Base-by-base conservation (phyloP, 2,329 filamentous ascomycete species). In the Rhynchosporium secalis region DNA sequence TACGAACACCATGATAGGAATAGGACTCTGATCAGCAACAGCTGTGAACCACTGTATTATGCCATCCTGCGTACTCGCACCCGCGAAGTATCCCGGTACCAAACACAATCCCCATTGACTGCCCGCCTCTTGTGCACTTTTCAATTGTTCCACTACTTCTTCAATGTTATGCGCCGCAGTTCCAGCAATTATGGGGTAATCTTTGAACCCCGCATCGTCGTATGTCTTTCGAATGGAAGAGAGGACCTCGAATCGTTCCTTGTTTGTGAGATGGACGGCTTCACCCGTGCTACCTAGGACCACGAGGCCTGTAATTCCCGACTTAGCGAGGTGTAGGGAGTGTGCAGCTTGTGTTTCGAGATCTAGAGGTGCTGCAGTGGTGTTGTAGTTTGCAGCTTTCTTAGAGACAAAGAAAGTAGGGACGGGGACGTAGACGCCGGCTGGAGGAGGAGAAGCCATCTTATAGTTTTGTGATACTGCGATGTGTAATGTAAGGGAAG, bases 1-100 rank as follows among this genome's bases (percentile, higher is more conserved):
- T 15, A 74, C 69, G 47, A 61, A 86, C 81, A 88, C 81, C 69
- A 89, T 72, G 46, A 89, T 79, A 0, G 85, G 85, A 29, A 89
- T 77, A 2, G 80, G 80, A 64, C 82, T 85, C 68, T 78, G 76
- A 69, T 87, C 82, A 4, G 85, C 86, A n/a, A 88, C 80, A 41
- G 80, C 75, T 36, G 76, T 81, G 69, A 82, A 89, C 85, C 86
- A 89, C 70, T 81, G 79, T 63, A 80, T 76, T 26, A 89, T 78
- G 3, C 83, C 83, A 56, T 83, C 79, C 73, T 88, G 85, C 49
- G 76, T 82, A 31, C 79, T 83, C 2, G 80, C 81, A 0, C 78
- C 75, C 2, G 84, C 85, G 73, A 89, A 89, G 72, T 89, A 89
- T 0, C 85, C 85, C 0, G 86, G 86, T 47, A 83, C 83, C 51